Conservation (phyloP, 192 early-diverging fungal species). For the Haplosporangium gracile region DNA sequence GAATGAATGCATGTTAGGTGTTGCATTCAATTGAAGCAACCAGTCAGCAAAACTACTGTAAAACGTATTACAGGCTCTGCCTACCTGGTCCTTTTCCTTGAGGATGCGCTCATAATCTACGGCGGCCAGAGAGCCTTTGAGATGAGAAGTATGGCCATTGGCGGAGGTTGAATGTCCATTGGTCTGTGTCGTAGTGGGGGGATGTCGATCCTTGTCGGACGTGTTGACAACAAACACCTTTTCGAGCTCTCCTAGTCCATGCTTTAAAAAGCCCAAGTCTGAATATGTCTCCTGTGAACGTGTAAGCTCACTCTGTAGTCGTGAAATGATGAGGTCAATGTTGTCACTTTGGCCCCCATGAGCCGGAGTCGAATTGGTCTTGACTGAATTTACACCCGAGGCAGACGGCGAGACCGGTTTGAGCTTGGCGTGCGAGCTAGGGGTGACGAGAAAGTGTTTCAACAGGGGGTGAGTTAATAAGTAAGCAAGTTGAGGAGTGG, state of each 20-base stretch:
- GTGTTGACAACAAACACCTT: conserved; percentile 27
- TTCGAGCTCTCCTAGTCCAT: conserved; percentile 41
- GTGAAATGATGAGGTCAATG: conserved; percentile 48
- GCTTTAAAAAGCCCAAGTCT: conserved; percentile 45
- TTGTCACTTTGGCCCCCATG: conserved; percentile 44
- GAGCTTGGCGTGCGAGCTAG: conserved; percentile 41
- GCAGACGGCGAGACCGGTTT: conserved; percentile 23
- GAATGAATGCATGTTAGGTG: not conserved
- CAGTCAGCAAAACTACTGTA: not conserved
- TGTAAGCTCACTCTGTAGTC: conserved; percentile 49
- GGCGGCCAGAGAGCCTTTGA: not conserved
- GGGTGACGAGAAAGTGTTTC: not conserved
- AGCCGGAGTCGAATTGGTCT: conserved; percentile 1
- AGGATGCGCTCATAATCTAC: conserved; percentile 11
- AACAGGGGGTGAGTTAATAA: not conserved
- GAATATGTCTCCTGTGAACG: conserved; percentile 50
- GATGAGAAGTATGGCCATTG: not conserved
- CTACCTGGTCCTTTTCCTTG: conserved; percentile 23
- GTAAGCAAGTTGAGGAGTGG: not conserved
- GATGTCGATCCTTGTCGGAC: not conserved
- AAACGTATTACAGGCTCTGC: not conserved
- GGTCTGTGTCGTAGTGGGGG: not conserved
- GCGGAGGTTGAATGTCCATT: conserved; percentile 7
- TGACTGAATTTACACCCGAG: conserved; percentile 18
- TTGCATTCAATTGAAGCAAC: not conserved